These are phyloP conservation scores for Colletotrichum lentis DNA, from an alignment of 2,329 filamentous ascomycete genomes.

Conservation along the genomic window DNA sequence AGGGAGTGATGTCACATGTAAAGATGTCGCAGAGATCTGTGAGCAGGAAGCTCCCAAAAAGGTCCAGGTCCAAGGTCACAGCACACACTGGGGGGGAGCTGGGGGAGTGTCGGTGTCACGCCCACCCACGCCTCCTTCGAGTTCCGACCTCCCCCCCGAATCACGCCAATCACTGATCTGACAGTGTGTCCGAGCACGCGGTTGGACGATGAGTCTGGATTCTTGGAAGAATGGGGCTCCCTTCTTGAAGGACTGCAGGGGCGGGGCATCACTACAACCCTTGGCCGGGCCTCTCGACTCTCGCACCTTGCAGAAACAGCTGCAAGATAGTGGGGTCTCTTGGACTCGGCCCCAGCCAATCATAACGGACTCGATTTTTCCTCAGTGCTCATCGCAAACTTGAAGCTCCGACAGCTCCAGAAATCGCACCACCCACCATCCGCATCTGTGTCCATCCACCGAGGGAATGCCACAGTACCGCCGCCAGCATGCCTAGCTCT, in stretches of 20 bases:
- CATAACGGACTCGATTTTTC: constrained; percentile 7
- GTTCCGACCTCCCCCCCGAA: background rate
- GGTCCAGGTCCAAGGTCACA: constrained; percentile 27
- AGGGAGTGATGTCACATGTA: constrained; percentile 38
- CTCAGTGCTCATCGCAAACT: constrained; percentile 41
- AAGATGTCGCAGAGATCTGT: constrained; percentile 26
- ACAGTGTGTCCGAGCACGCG: constrained; percentile 24
- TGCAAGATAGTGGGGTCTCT: constrained; percentile 19
- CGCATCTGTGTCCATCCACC: constrained; percentile 10
- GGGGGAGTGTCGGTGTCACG: background rate
- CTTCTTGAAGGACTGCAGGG: constrained; percentile 30
- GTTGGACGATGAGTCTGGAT: constrained; percentile 24
- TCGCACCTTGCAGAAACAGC: constrained; percentile 32
- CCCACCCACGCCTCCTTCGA: constrained; percentile 1
- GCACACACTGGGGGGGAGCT: background rate
- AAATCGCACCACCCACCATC: constrained; percentile 31
- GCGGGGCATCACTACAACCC: background rate
- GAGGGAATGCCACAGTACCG: constrained; percentile 34
- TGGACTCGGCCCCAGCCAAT: constrained; percentile 5
- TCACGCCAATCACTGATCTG: constrained; percentile 14
- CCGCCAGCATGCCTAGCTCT: constrained; percentile 81
- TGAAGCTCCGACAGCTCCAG: constrained; percentile 28
- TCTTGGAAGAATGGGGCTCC: constrained; percentile 21
- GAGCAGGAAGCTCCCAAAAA: constrained; percentile 26
- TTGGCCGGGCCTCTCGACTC: constrained; percentile 9